These are phyloP conservation scores for Ettlia oleoabundans DNA, from an alignment of 139 green algal genomes.

Conservation along the genomic window DNA sequence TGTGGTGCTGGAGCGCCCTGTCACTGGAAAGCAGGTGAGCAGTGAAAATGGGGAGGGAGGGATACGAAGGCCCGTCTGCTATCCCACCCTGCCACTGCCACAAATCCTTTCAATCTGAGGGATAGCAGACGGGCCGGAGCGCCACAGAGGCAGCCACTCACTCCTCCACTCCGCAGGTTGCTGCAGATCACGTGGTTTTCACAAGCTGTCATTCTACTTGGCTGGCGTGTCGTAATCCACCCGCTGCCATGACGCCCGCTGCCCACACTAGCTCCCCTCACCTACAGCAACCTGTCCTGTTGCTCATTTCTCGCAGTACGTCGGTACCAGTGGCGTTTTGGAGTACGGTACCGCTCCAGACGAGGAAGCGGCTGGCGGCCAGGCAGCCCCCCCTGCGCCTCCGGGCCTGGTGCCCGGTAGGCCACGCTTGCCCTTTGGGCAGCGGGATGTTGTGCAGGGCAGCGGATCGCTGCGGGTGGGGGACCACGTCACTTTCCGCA, in stretches of 20 bases:
- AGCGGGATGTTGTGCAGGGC: constrained; percentile 12
- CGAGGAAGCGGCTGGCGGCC: not conserved
- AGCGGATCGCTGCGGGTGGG: constrained; percentile 23
- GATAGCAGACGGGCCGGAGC: too few species aligned
- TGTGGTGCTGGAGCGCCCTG: constrained; percentile 42
- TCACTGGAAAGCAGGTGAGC: constrained; percentile 22
- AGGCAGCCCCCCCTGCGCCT: not conserved
- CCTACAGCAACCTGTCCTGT: not conserved
- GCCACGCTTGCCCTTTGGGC: constrained; percentile 11
- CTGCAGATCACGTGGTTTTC: too few species aligned
- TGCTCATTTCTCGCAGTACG: constrained; percentile 16
- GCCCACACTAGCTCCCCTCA: too few species aligned
- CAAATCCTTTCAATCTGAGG: too few species aligned
- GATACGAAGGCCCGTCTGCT: too few species aligned
- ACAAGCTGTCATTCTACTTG: too few species aligned
- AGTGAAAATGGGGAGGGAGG: too few species aligned
- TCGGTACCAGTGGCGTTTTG: constrained; percentile 44
- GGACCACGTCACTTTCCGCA: constrained; percentile 55
- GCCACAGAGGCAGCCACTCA: too few species aligned
- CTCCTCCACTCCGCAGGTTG: too few species aligned
- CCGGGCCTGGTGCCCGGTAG: constrained; percentile 13
- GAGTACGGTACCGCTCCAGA: constrained; percentile 12
- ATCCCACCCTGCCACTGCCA: too few species aligned
- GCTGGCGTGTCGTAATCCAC: too few species aligned
- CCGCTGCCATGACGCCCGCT: too few species aligned